Conservation (phyloP, 495 filamentous ascomycete species). For the Hyaloscypha variabilis region DNA sequence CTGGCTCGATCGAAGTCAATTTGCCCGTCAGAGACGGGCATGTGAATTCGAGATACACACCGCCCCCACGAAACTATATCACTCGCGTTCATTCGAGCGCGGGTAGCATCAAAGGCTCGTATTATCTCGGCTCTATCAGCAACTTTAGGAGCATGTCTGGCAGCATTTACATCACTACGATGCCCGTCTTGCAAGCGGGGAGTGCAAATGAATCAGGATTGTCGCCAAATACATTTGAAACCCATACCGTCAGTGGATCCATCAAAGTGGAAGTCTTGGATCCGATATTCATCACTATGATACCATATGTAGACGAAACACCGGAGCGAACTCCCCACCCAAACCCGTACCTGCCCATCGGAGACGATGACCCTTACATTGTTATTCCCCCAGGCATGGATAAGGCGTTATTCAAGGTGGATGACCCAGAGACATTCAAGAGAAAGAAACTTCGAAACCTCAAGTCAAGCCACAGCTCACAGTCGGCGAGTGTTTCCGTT, state of each 20-base stretch:
- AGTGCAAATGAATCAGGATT: neutral
- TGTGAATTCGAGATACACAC: constrained; percentile 6
- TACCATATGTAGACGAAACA: neutral
- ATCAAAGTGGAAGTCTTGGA: constrained; percentile 20
- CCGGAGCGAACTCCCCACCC: neutral
- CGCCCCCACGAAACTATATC: constrained; percentile 30
- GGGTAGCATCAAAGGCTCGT: constrained; percentile 27
- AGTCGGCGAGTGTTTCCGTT: constrained; percentile 12
- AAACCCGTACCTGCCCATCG: constrained; percentile 2
- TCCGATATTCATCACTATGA: constrained; percentile 24
- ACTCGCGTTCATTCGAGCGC: constrained; percentile 25
- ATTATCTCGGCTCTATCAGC: constrained; percentile 23
- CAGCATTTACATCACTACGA: constrained; percentile 11
- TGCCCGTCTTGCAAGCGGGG: constrained; percentile 23
- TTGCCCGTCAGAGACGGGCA: constrained; percentile 15
- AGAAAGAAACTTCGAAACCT: constrained; percentile 20
- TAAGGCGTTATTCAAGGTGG: neutral
- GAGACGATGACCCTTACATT: constrained; percentile 25
- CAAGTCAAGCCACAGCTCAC: constrained; percentile 17
- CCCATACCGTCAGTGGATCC: constrained; percentile 22
- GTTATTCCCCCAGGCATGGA: constrained; percentile 1
- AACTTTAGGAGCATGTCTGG: constrained; percentile 25
- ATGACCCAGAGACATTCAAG: neutral
- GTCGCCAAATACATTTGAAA: constrained; percentile 17
- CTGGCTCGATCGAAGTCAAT: constrained; percentile 23